Conservation (phyloP, 2,329 filamentous ascomycete species). For the Ophiosphaerella herpotricha region DNA sequence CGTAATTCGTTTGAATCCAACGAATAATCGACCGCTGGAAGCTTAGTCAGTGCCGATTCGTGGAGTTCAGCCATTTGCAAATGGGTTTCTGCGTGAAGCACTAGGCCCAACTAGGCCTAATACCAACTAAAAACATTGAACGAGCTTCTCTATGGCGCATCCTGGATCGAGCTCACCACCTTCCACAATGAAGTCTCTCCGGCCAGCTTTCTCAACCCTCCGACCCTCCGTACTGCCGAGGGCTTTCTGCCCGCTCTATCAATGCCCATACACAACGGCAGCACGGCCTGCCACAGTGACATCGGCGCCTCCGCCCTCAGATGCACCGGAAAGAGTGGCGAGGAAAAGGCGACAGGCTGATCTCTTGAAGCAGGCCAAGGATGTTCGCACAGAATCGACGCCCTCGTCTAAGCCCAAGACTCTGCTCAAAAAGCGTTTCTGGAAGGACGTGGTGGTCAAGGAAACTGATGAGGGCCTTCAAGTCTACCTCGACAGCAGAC, state of each 20-base stretch:
- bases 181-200: slow-evolving; percentile 33
- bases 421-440: slow-evolving; percentile 75
- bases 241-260: slow-evolving; percentile 29
- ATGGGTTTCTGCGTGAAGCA: too few relatives aligned
- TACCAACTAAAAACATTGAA: too few relatives aligned
- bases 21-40: too few relatives aligned
- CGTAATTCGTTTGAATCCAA: too few relatives aligned
- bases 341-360: slow-evolving; percentile 58
- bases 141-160: neutral
- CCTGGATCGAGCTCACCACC: neutral
- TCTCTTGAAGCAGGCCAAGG: slow-evolving; percentile 52
- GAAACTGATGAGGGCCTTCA: slow-evolving; percentile 55
- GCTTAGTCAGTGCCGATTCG: too few relatives aligned
- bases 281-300: slow-evolving; percentile 57
- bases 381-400: slow-evolving; percentile 44
- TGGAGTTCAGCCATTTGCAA: too few relatives aligned
- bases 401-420: slow-evolving; percentile 50
- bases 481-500: slow-evolving; percentile 76
- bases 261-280: slow-evolving; percentile 50
- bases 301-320: slow-evolving; percentile 55
- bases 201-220: slow-evolving; percentile 30
- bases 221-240: slow-evolving; percentile 21
- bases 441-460: slow-evolving; percentile 78
- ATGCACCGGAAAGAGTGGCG: slow-evolving; percentile 54
- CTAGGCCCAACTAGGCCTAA: too few relatives aligned